A percentile compares a stretch with the other conserved stretches of the same genome.
These are phyloP conservation scores for Gamsiella multidivaricata DNA, from an alignment of 192 early-diverging fungal species.

Conservation along the genomic window DNA sequence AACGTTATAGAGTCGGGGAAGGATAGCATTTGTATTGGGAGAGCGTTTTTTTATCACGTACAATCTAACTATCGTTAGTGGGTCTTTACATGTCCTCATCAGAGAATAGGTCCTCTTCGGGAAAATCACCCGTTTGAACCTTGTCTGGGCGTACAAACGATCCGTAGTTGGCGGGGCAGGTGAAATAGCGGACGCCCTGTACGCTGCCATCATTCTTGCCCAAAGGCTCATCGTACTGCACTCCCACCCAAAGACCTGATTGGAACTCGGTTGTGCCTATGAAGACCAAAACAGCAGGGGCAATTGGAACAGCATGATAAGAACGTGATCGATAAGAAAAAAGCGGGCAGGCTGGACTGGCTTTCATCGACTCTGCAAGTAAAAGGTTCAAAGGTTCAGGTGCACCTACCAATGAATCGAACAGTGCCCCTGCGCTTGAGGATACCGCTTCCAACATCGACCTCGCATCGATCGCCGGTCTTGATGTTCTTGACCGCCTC, in stretches of 20 bases:
- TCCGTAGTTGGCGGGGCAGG: constrained; percentile 77
- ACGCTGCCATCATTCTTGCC: constrained; percentile 95
- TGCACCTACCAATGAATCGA: constrained; percentile 73
- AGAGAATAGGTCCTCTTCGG: constrained; percentile 85
- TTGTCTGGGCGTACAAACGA: constrained; percentile 92
- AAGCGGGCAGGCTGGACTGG: too few species aligned
- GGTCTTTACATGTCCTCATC: constrained; percentile 78
- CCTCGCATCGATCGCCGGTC: constrained; percentile 87
- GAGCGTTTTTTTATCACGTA: too few species aligned
- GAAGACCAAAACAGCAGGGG: too few species aligned
- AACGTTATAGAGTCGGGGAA: too few species aligned
- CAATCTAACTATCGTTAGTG: too few species aligned
- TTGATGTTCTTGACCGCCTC: constrained; percentile 74
- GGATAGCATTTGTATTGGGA: too few species aligned
- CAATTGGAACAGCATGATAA: too few species aligned
- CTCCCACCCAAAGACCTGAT: constrained; percentile 91
- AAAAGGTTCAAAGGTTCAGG: too few species aligned
- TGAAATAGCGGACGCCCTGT: constrained; percentile 82
- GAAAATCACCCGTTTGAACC: constrained; percentile 92
- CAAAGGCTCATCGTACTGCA: constrained; percentile 96
- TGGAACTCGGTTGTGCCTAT: constrained; percentile 77
- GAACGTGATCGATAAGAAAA: too few species aligned
- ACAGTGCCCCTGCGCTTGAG: constrained; percentile 71
- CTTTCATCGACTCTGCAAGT: too few species aligned
- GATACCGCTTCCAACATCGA: constrained; percentile 67